phyloP scores from a whole-genome alignment of 352 stramenopile species.

The Blastocystis sp. region DNA sequence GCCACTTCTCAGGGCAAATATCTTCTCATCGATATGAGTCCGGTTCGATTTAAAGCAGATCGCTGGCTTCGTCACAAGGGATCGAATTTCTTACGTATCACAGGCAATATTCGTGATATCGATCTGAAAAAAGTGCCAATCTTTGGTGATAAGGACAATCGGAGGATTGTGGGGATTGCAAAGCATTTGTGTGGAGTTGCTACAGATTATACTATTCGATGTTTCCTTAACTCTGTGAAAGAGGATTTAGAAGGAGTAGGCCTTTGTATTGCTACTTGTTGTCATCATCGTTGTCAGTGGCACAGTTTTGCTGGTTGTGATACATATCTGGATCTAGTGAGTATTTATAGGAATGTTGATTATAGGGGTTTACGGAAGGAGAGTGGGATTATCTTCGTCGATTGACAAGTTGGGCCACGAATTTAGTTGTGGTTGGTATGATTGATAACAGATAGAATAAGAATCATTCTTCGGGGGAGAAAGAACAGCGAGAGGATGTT shows the following conservation, averaged over 20 bases:
- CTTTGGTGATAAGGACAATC: background rate
- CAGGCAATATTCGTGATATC: slow-evolving; percentile 57
- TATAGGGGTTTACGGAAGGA: slow-evolving; percentile 3
- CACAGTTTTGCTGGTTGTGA: slow-evolving; percentile 44
- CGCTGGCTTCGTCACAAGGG: slow-evolving; percentile 61
- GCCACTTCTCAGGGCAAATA: slow-evolving; percentile 19
- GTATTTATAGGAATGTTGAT: background rate
- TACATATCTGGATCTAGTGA: background rate
- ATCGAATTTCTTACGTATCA: slow-evolving; percentile 26
- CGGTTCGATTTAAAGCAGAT: slow-evolving; percentile 56
- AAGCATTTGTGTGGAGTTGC: slow-evolving; percentile 62
- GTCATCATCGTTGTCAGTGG: slow-evolving; percentile 61
- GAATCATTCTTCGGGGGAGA: slow-evolving; percentile 25
- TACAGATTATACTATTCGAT: slow-evolving; percentile 60
- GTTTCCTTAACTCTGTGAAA: slow-evolving; percentile 27
- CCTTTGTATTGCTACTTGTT: slow-evolving; percentile 58
- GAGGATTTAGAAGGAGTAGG: background rate
- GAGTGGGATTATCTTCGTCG: slow-evolving; percentile 50
- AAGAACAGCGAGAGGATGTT: background rate
- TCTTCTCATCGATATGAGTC: slow-evolving; percentile 48
- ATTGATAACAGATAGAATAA: background rate
- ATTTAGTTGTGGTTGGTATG: background rate
- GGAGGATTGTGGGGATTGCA: slow-evolving; percentile 31
- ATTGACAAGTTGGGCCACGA: slow-evolving; percentile 44
- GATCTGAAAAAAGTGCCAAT: slow-evolving; percentile 42